A percentile compares a stretch with the other conserved stretches of the same genome.
phyloP scores from a whole-genome alignment of 2,329 filamentous ascomycete genomes.

The Cadophora luteo-olivacea region DNA sequence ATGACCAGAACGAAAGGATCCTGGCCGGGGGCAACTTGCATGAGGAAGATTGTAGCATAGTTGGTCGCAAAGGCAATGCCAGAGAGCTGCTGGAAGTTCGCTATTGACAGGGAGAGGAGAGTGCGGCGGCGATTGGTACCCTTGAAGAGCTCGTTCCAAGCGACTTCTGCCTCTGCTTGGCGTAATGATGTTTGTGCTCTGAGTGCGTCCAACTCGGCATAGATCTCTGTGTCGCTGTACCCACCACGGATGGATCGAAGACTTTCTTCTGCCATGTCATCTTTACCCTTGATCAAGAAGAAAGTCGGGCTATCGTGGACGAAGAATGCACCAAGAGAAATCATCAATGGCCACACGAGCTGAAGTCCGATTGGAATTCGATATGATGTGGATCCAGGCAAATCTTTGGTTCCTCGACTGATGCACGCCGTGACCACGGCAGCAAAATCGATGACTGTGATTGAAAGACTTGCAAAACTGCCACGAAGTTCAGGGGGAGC shows the following conservation, averaged over 20 bases:
- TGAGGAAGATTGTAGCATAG: background rate
- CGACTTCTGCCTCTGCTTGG: background rate
- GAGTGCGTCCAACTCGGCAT: background rate
- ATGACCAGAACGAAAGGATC: background rate
- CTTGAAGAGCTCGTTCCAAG: background rate
- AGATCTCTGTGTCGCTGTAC: background rate
- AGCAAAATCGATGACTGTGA: background rate
- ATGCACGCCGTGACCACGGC: background rate
- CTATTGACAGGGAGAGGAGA: background rate
- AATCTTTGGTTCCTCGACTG: background rate
- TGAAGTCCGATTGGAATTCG: background rate
- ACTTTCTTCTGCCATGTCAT: background rate
- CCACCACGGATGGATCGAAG: background rate
- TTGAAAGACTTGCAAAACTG: background rate
- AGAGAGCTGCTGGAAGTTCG: background rate
- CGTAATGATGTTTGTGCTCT: background rate
- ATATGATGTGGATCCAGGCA: background rate
- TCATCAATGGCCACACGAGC: background rate
- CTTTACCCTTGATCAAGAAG: background rate
- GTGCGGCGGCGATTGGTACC: background rate
- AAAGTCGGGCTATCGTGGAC: background rate
- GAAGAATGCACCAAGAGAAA: background rate
- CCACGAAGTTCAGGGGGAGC: background rate
- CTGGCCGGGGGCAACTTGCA: background rate
- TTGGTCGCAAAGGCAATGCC: background rate